Conservation (phyloP, 257 asterid species). For the Solanum habrochaites region DNA sequence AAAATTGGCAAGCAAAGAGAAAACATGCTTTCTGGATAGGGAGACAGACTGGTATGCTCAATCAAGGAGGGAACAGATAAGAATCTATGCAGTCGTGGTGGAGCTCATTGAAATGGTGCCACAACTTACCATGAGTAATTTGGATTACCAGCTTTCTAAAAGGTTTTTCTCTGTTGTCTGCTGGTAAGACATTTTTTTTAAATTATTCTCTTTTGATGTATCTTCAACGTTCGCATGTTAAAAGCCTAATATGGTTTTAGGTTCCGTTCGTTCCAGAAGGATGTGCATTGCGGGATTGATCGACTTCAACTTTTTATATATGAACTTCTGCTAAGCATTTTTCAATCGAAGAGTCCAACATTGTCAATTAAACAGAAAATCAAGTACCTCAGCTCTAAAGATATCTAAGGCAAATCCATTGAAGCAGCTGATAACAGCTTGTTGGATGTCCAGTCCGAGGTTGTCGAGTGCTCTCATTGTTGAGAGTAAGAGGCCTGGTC, state of each 20-base stretch:
- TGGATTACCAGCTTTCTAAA: background rate
- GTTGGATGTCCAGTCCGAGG: slow-evolving; percentile 86
- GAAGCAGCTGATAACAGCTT: slow-evolving; percentile 95
- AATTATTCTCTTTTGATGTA: background rate
- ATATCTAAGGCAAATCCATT: slow-evolving; percentile 83
- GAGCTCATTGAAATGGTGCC: background rate
- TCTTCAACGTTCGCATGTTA: background rate
- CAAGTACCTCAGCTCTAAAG: slow-evolving; percentile 71
- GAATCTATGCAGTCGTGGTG: background rate
- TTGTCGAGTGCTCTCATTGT: slow-evolving; percentile 74
- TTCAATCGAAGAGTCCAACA: background rate
- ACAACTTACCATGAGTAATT: background rate
- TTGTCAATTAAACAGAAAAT: background rate
- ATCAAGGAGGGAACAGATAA: background rate
- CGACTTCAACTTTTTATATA: background rate
- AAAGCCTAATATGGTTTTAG: background rate
- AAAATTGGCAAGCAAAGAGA: background rate
- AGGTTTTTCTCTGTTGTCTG: background rate
- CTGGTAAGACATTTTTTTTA: background rate
- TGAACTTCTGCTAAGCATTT: background rate
- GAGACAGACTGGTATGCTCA: background rate
- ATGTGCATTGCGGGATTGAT: background rate
- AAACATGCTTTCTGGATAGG: background rate
- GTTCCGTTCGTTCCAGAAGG: background rate
- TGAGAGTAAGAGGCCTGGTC: slow-evolving; percentile 73